A percentile compares a stretch with the other conserved stretches of the same genome.
phyloP scores from a whole-genome alignment of 495 filamentous ascomycete species.

The Aspergillus campestris region DNA sequence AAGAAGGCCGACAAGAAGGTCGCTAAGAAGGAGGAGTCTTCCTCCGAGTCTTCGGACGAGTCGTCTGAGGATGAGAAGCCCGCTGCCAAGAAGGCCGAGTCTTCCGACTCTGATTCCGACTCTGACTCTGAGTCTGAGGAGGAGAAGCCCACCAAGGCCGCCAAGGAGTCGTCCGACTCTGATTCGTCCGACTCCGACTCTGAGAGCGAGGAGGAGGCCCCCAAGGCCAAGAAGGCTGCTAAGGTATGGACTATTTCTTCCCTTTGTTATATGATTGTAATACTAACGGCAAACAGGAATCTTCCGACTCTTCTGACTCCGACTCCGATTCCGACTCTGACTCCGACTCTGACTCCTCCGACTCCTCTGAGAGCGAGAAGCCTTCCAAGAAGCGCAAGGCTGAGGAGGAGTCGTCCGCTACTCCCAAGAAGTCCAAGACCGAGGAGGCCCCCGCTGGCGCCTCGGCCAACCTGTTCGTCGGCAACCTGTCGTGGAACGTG shows the following conservation, averaged over 20 bases:
- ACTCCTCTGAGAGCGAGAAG: constrained; percentile 37
- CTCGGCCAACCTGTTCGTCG: constrained; percentile 75
- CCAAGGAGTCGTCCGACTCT: constrained; percentile 36
- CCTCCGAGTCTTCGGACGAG: constrained; percentile 19
- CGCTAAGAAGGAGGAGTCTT: constrained; percentile 15
- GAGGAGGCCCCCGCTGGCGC: constrained; percentile 54
- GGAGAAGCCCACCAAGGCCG: constrained; percentile 30
- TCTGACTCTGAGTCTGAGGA: constrained; percentile 18
- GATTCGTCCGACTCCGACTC: constrained; percentile 39
- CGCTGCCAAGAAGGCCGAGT: constrained; percentile 9
- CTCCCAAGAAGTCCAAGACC: constrained; percentile 80
- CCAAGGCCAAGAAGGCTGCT: too few relatives aligned
- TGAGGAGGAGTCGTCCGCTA: constrained; percentile 51
- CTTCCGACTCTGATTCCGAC: constrained; percentile 7
- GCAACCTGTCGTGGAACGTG: constrained; percentile 90
- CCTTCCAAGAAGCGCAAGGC: constrained; percentile 89
- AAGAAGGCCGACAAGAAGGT: constrained; percentile 8
- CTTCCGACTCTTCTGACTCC: too few relatives aligned
- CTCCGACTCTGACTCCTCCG: constrained; percentile 43
- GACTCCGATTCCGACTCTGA: constrained; percentile 28
- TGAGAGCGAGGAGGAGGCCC: constrained; percentile 12
- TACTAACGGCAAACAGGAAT: too few relatives aligned
- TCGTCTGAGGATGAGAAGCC: constrained; percentile 23
- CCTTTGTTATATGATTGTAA: too few relatives aligned
- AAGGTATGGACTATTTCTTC: too few relatives aligned